These are phyloP conservation scores for Trichoderma arundinaceum DNA, from an alignment of 2,329 filamentous ascomycete genomes.

Conservation along the genomic window DNA sequence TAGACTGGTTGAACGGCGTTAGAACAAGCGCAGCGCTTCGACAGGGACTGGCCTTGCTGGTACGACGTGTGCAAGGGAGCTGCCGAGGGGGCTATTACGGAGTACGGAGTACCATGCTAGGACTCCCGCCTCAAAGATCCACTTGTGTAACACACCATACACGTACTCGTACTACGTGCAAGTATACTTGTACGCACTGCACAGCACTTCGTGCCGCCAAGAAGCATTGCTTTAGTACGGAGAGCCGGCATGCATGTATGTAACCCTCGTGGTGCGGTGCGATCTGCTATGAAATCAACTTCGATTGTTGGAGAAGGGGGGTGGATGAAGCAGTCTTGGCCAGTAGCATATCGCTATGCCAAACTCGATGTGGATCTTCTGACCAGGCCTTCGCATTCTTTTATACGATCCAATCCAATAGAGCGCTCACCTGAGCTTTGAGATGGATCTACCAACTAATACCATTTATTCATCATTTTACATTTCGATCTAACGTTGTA, in stretches of 20 bases:
- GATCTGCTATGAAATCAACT: constrained; percentile 30
- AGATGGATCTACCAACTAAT: constrained; percentile 11
- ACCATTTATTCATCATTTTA: constrained; percentile 8
- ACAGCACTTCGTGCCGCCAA: not conserved
- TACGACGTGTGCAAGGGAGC: constrained; percentile 33
- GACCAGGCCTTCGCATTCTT: not conserved
- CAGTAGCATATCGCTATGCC: not conserved
- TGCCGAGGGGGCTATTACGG: constrained; percentile 35
- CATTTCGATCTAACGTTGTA: not conserved
- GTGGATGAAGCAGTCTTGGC: not conserved
- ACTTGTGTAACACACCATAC: constrained; percentile 25
- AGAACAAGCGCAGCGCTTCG: constrained; percentile 24
- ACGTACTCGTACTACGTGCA: not conserved
- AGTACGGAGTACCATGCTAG: constrained; percentile 34
- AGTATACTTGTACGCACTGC: not conserved
- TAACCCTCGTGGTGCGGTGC: constrained; percentile 28
- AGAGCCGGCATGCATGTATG: constrained; percentile 15
- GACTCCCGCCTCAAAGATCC: constrained; percentile 36
- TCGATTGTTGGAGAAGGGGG: constrained; percentile 1
- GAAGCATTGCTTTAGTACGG: constrained; percentile 7
- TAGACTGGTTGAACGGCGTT: constrained; percentile 20
- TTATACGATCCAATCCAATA: not conserved
- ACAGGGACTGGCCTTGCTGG: constrained; percentile 24
- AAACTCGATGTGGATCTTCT: not conserved
- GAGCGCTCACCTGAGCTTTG: not conserved